These are phyloP conservation scores for Bifiguratus adelaidae DNA, from an alignment of 192 early-diverging fungal species.

Conservation along the genomic window DNA sequence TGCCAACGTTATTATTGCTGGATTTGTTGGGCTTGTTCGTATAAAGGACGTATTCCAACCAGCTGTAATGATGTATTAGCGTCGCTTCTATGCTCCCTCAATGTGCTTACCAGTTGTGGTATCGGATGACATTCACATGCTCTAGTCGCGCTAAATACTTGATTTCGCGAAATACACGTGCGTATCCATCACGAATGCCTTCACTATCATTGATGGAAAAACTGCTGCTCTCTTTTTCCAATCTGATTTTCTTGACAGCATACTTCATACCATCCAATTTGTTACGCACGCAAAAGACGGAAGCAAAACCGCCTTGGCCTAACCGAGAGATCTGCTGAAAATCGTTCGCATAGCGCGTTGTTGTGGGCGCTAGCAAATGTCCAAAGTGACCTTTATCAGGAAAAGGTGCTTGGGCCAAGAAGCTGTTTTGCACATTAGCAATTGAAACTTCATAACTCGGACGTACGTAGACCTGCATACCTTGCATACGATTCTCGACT, in stretches of 20 bases:
- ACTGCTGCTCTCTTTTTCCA: conserved; percentile 44
- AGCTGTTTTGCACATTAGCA: not conserved
- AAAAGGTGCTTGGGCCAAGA: not conserved
- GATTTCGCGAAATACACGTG: conserved; percentile 83
- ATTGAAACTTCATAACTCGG: not conserved
- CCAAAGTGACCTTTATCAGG: too few species aligned
- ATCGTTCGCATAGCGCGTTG: conserved; percentile 70
- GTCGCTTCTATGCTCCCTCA: too few species aligned
- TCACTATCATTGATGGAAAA: conserved; percentile 17
- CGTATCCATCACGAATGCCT: conserved; percentile 17
- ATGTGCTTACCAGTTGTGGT: conserved; percentile 78
- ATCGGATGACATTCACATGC: conserved; percentile 89
- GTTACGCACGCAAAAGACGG: conserved; percentile 73
- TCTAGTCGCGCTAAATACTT: conserved; percentile 76
- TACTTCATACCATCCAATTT: conserved; percentile 84
- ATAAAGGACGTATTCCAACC: conserved; percentile 60
- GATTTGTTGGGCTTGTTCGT: not conserved
- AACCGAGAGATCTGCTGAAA: conserved; percentile 70
- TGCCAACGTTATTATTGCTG: not conserved
- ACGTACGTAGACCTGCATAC: not conserved
- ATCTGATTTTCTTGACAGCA: conserved; percentile 79
- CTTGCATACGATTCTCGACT: conserved; percentile 5
- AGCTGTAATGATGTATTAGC: too few species aligned
- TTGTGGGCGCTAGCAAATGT: conserved; percentile 42
- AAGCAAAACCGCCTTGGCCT: conserved; percentile 90